These are phyloP conservation scores for Bimuria novae-zelandiae DNA, from an alignment of 2,329 filamentous ascomycete genomes.

Conservation along the genomic window DNA sequence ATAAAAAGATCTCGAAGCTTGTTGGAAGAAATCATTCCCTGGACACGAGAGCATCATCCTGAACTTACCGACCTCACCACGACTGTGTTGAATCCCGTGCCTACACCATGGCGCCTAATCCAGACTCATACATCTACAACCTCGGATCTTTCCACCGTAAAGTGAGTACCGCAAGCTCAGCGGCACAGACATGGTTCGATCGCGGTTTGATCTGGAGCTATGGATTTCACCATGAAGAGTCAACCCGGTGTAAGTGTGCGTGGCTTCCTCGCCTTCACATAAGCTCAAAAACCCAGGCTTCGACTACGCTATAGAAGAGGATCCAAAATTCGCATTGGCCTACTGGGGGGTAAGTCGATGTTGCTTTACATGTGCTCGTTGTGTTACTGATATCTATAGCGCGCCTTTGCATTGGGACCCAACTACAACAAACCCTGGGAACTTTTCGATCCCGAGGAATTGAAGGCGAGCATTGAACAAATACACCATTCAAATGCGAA, in stretches of 20 bases:
- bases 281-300: constrained; percentile 49
- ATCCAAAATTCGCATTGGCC: constrained; percentile 63
- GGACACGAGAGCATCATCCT: too few species aligned
- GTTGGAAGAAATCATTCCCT: too few species aligned
- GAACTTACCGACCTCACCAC: too few species aligned
- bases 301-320: constrained; percentile 59
- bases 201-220: constrained; percentile 75
- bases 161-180: constrained; percentile 57
- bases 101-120: constrained; percentile 4
- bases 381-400: constrained; percentile 42
- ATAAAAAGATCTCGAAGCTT: too few species aligned
- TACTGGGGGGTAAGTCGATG: constrained; percentile 61
- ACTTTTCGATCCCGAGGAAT: constrained; percentile 67
- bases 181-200: constrained; percentile 70
- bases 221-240: constrained; percentile 77
- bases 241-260: constrained; percentile 54
- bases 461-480: constrained; percentile 55
- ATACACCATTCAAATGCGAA: constrained; percentile 54
- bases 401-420: constrained; percentile 71
- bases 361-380: background rate
- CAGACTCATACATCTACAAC: constrained; percentile 50
- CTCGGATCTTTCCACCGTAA: constrained; percentile 63
- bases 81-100: too few species aligned
- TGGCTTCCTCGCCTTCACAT: too few species aligned
- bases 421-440: constrained; percentile 84